A percentile compares a stretch with the other conserved stretches of the same genome.
These are phyloP conservation scores for Mycosphaerella arachidis DNA, from an alignment of 2,329 filamentous ascomycete species.

Conservation along the genomic window DNA sequence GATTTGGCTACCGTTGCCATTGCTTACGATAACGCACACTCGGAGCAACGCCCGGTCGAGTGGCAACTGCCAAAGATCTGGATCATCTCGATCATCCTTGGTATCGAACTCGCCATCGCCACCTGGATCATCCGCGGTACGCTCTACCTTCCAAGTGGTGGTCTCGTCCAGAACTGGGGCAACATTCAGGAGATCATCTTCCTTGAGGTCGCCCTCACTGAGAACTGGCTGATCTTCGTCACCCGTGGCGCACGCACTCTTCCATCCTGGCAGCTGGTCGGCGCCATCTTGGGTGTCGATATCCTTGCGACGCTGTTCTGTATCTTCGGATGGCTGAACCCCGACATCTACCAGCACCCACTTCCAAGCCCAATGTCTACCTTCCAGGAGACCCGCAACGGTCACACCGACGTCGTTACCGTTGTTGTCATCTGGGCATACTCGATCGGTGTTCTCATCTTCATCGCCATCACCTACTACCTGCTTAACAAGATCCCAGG, in stretches of 20 bases:
- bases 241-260: conserved; percentile 62
- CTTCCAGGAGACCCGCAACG: conserved; percentile 34
- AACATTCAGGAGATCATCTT: conserved; percentile 66
- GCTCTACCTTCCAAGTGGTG: conserved; percentile 64
- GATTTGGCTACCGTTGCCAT: conserved; percentile 75
- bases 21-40: conserved; percentile 75
- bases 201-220: conserved; percentile 50
- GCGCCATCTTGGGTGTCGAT: conserved; percentile 68
- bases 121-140: conserved; percentile 72
- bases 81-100: conserved; percentile 68
- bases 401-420: conserved; percentile 59
- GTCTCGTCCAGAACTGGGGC: conserved; percentile 70
- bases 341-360: conserved; percentile 39
- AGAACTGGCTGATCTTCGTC: conserved; percentile 54
- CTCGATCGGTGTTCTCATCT: conserved; percentile 62
- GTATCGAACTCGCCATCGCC: conserved; percentile 61
- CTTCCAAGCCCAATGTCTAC: conserved; percentile 40
- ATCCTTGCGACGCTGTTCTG: conserved; percentile 68
- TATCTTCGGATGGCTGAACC: conserved; percentile 69
- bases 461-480: conserved; percentile 63
- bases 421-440: conserved; percentile 62
- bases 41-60: conserved; percentile 68
- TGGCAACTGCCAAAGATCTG: conserved; percentile 80
- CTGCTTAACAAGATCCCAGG: conserved; percentile 55
- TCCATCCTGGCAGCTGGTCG: conserved; percentile 69